Conservation (phyloP, 805 yeast species). For the Yarrowia sp. region DNA sequence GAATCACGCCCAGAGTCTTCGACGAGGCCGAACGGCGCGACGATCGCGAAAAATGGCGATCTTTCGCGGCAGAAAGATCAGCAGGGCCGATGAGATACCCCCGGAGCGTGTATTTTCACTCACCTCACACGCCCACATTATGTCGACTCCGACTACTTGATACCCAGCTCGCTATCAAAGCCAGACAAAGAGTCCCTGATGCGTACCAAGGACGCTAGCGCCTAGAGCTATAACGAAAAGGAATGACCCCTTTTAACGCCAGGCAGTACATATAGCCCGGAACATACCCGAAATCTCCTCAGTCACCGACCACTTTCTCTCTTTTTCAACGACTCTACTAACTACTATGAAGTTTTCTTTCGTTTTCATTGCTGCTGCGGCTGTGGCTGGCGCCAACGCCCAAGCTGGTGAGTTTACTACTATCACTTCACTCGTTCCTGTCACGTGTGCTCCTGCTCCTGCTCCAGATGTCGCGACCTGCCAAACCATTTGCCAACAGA, state of each 20-base stretch:
- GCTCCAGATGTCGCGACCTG: background rate
- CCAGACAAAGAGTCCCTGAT: background rate
- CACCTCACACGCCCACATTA: no score
- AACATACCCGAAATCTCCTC: no score
- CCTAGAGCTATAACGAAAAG: background rate
- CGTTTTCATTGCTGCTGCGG: constrained; percentile 15
- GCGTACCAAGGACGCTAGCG: background rate
- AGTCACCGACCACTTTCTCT: no score
- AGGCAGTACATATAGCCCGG: no score
- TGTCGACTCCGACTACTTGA: no score
- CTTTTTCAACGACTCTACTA: background rate
- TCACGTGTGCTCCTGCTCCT: background rate
- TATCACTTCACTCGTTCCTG: background rate
- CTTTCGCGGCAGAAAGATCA: no score
- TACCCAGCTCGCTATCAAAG: no score
- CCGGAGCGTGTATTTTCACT: no score
- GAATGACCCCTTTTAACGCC: no score
- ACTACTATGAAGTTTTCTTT: constrained; percentile 10
- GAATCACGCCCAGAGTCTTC: background rate
- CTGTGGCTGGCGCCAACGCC: constrained; percentile 14
- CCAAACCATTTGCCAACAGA: background rate
- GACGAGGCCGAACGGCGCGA: no score
- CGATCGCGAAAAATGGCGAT: no score
- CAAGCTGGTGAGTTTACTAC: constrained; percentile 9
- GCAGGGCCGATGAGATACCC: no score